Evolutionary conservation across 1,284 basidiomycete genomes (phyloP).

Genomic region (Neolentinus lepideus): DNA sequence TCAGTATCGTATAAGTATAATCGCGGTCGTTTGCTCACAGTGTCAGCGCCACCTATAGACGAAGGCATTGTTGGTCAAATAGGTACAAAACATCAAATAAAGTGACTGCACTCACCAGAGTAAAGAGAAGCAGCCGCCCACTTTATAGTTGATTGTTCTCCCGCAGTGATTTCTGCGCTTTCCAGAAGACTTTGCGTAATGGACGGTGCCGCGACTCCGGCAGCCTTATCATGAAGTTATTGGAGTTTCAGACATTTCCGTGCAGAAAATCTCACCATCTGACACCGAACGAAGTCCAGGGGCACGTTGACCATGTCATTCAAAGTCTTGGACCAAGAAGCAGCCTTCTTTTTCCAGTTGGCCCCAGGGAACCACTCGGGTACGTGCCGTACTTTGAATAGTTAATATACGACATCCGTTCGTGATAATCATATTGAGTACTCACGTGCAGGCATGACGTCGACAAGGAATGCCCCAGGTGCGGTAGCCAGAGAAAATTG

Average conservation of each 20-base stretch:
- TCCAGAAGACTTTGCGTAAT: constrained; percentile 19
- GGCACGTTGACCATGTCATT: constrained; percentile 16
- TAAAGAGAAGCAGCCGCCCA: constrained; percentile 22
- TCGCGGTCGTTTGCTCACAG: constrained; percentile 11
- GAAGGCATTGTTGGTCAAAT: constrained; percentile 3
- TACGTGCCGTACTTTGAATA: constrained; percentile 17
- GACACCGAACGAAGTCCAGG: constrained; percentile 17
- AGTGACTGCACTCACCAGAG: constrained; percentile 10
- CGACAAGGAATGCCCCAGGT: constrained; percentile 22
- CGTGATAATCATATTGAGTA: constrained; percentile 1
- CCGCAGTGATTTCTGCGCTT: constrained; percentile 12
- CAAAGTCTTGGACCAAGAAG: constrained; percentile 13
- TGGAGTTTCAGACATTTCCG: background rate
- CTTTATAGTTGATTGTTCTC: constrained; percentile 20
- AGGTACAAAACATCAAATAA: background rate
- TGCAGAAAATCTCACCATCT: constrained; percentile 13
- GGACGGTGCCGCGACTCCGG: constrained; percentile 18
- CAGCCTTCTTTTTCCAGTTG: constrained; percentile 17
- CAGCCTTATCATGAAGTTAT: constrained; percentile 14
- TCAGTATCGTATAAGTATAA: background rate
- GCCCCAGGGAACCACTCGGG: constrained; percentile 24
- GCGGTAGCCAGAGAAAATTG: constrained; percentile 17
- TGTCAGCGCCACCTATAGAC: constrained; percentile 22
- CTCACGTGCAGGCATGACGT: constrained; percentile 21
- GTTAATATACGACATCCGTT: background rate